These are phyloP conservation scores for Cryphonectria nitschkei DNA, from an alignment of 2,329 filamentous ascomycete genomes.

Conservation along the genomic window DNA sequence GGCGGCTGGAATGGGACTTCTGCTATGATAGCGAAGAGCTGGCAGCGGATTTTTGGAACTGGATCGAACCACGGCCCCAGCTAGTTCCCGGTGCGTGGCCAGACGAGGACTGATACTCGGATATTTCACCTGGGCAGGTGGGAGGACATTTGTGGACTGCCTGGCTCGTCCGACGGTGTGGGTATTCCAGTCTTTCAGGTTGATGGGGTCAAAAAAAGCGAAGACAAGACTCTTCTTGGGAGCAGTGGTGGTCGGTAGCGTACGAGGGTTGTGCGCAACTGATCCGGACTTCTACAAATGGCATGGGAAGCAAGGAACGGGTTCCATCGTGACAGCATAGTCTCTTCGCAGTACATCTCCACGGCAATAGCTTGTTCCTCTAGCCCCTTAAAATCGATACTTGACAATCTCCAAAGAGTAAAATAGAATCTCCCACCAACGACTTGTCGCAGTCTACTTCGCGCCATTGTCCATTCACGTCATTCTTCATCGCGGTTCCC, in stretches of 20 bases:
- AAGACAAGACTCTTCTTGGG: background rate
- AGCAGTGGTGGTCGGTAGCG: background rate
- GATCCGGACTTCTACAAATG: background rate
- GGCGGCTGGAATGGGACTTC: conserved; percentile 5
- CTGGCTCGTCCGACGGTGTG: background rate
- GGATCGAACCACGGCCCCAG: background rate
- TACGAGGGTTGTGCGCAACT: background rate
- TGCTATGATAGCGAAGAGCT: background rate
- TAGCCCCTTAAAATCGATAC: background rate
- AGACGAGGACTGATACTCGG: background rate
- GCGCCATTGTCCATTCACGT: background rate
- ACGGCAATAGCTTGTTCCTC: background rate
- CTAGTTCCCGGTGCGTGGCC: conserved; percentile 8
- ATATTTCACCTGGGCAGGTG: no score
- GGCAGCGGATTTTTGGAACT: conserved; percentile 1
- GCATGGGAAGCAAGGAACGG: background rate
- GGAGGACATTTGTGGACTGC: background rate
- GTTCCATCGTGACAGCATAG: background rate
- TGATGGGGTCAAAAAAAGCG: background rate
- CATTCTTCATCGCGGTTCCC: background rate
- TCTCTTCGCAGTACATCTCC: background rate
- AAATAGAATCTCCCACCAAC: background rate
- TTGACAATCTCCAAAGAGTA: background rate
- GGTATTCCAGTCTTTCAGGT: background rate
- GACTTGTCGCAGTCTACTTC: background rate